Evolutionary conservation across 177 flowering plant genomes (phyloP), one percentile per base, ranked within the genome.

Genomic region (Telopea speciosissima): DNA sequence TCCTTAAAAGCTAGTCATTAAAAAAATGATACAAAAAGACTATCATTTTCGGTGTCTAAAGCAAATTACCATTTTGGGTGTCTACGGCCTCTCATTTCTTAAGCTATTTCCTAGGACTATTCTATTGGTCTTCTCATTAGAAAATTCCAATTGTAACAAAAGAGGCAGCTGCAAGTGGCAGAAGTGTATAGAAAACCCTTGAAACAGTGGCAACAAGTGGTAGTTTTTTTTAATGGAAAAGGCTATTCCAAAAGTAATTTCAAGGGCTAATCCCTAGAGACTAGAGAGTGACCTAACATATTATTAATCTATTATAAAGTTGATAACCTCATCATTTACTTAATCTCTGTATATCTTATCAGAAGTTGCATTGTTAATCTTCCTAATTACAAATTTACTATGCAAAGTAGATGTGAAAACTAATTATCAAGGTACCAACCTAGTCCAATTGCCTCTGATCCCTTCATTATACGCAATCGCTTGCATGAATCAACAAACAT

Each of bases 401-500:
- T 2, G n/a, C 24, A 58, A 58, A 58, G 23, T 16, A 58, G 17
- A 49, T 49, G 54, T 16, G 8, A 58, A 7, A 26, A 21, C n/a
- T 42, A 17, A 56, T 12, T 62, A 16, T 62, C 2, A 69, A 49
- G 23, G 62, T 66, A 79, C 87, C 75, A 28, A 89, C 93, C 90
- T 31, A 89, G 90, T 63, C 91, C 96, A 71, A 85, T 81, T 36
- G 93, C 93, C 49, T 89, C 96, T 2, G 83, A 76, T 69, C 90
- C 96, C 75, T 89, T 90, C 92, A 89, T 86, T 22, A 90, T 81
- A n/a, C 93, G 90, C 52, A 90, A 70, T 24, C 96, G 87, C 73
- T 85, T 90, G 92, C 96, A 90, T 68, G 96, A 89, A 68, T 82
- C 86, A 16, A 88, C 90, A 78, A 90, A 90, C 93, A 89, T 90